Evolutionary conservation across 352 stramenopile genomes (phyloP).

Genomic region (Blastocystis sp.): DNA sequence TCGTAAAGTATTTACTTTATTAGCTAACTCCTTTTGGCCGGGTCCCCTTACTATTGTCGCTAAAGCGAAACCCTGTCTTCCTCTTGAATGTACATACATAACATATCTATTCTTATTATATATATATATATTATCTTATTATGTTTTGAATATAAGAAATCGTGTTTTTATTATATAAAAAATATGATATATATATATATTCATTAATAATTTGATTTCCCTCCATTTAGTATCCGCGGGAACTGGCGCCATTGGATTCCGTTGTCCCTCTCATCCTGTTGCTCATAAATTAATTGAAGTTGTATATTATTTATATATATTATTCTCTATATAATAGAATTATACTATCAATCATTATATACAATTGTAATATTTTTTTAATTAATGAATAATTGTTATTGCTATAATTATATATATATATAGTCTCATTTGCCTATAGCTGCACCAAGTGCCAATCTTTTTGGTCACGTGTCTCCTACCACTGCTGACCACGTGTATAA

Average conservation of each 20-base stretch:
- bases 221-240: slow-evolving; percentile 55
- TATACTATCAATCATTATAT: too few species aligned
- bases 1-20: slow-evolving; percentile 51
- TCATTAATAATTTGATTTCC: not conserved
- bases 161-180: too few species aligned
- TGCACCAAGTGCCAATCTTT: slow-evolving; percentile 88
- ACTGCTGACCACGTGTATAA: slow-evolving; percentile 78
- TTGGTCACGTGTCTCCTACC: slow-evolving; percentile 90
- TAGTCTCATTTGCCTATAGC: slow-evolving; percentile 70
- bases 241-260: slow-evolving; percentile 86
- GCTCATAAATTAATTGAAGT: slow-evolving; percentile 64
- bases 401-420: too few species aligned
- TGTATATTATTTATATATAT: slow-evolving; percentile 16
- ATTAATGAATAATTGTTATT: too few species aligned
- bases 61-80: slow-evolving; percentile 61
- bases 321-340: too few species aligned
- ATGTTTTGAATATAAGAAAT: too few species aligned
- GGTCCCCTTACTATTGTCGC: slow-evolving; percentile 86
- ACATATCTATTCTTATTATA: too few species aligned
- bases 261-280: slow-evolving; percentile 71
- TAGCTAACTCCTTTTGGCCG: slow-evolving; percentile 76
- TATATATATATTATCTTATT: too few species aligned
- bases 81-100: slow-evolving; percentile 39
- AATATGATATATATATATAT: too few species aligned
- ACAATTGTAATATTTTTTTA: too few species aligned